Base-by-base conservation (phyloP, 371 early-diverging fungal species). In the Mucor lusitanicus region DNA sequence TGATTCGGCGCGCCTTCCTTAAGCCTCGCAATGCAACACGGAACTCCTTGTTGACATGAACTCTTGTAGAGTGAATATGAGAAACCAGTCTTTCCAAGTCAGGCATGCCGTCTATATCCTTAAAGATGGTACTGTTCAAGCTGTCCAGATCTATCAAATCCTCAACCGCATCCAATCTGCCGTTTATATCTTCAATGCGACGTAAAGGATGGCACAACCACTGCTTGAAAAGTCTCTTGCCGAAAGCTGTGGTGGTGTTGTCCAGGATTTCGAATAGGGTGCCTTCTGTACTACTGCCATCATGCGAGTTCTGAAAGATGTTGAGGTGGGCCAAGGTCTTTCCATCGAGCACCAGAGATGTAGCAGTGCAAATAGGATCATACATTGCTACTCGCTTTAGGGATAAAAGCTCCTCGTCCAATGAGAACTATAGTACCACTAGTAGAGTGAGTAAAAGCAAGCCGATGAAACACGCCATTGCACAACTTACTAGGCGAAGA, bases 171-270 rank as follows among this genome's bases (percentile, higher is more conserved):
- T 94, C 92, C 33, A 97, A 82, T 25, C 99, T 90, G 9, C 87
- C 90, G 50, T 93, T 88, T 66, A 99, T 99, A 3, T 86, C 90
- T 0, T 73, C 64, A 9, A 86, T 69, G 5, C 87, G 79, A 6
- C 91, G 81, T 27, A 99, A 78, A 4, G 99, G 99, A 74, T 98
- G 96, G 69, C 98, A 96, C 3, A 97, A 65, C 99, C 99, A 99
- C 35, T 88, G 87, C 28, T 87, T 82, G 70, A 98, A 91, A 39
- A 92, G 71, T 0, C 97, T 91, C 64, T 95, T 93, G 8, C 98
- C 99, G 77, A 94, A 94, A 3, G 97, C 91, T 7, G 97, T 95
- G 7, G 85, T 78, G 61, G 95, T 93, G 60, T 92, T 92, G 71
- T 95, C 92, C 7, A 99, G 74, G 21, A 96, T 78, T 54, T 92